Conservation (phyloP, 2,329 filamentous ascomycete species). For the Sporothrix mexicana region DNA sequence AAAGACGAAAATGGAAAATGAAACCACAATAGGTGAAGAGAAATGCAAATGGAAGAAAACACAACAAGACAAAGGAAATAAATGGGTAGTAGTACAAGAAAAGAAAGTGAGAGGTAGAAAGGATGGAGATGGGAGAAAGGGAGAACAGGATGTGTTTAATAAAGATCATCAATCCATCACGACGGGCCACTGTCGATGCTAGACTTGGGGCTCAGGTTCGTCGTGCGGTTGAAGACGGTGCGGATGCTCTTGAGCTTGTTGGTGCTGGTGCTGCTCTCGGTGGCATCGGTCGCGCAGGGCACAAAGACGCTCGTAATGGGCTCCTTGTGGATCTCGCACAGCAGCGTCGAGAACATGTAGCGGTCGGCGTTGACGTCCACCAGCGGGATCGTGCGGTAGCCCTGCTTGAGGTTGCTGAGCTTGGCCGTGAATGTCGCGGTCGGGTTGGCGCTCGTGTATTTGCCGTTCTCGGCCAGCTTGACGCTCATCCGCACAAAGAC, state of each 20-base stretch:
- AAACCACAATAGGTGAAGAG: neutral
- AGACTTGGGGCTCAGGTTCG: conserved; percentile 57
- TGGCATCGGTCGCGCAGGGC: conserved; percentile 50
- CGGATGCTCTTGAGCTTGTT: conserved; percentile 59
- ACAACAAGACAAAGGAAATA: conserved; percentile 5
- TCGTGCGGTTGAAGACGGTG: conserved; percentile 60
- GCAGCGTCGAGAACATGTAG: conserved; percentile 92
- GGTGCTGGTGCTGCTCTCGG: conserved; percentile 41
- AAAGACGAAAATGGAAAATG: conserved; percentile 17
- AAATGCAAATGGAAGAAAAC: neutral
- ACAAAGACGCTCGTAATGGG: conserved; percentile 63
- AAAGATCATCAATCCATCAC: conserved; percentile 24
- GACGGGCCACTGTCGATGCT: conserved; percentile 50
- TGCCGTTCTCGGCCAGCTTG: conserved; percentile 81
- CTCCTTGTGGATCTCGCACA: conserved; percentile 80
- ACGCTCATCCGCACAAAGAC: conserved; percentile 94
- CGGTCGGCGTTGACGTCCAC: conserved; percentile 88
- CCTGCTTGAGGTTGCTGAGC: conserved; percentile 84
- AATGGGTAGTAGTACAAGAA: conserved; percentile 19
- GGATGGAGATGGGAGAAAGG: neutral
- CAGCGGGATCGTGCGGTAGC: conserved; percentile 89
- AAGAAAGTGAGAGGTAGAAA: neutral
- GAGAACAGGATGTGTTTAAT: neutral
- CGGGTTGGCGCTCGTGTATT: conserved; percentile 65
- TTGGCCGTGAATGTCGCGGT: conserved; percentile 92